Evolutionary conservation across 495 filamentous ascomycete genomes (phyloP).

Genomic region (Xanthoparmelia taractica): DNA sequence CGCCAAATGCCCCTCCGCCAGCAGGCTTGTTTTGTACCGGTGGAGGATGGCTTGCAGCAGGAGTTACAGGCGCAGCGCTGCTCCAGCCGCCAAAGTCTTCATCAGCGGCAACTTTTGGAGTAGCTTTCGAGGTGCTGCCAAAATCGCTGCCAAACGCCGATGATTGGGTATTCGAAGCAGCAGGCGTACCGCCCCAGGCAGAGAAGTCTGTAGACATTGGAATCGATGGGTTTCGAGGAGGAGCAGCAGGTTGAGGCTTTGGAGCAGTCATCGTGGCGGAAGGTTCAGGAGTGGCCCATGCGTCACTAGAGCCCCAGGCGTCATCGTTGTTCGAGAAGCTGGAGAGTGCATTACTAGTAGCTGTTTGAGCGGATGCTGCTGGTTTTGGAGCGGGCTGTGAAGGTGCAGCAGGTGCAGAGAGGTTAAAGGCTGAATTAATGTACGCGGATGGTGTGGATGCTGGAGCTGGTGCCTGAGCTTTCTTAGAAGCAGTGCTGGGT

Average conservation of each 20-base stretch:
- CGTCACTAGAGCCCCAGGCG: conserved; percentile 43
- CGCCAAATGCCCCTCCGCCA: conserved; percentile 56
- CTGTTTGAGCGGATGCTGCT: conserved; percentile 35
- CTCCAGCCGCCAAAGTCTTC: conserved; percentile 95
- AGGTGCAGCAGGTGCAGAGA: conserved; percentile 48
- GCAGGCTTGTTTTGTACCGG: conserved; percentile 37
- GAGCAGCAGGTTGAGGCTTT: conserved; percentile 20
- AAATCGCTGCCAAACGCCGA: conserved; percentile 17
- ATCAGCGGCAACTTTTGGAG: conserved; percentile 65
- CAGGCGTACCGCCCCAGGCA: conserved; percentile 42
- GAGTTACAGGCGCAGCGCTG: conserved; percentile 50
- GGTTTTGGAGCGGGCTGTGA: conserved; percentile 42
- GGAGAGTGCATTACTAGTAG: conserved; percentile 31
- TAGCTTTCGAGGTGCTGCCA: conserved; percentile 37
- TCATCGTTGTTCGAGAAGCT: conserved; percentile 39
- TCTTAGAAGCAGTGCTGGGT: conserved; percentile 37
- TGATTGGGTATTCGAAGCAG: conserved; percentile 40
- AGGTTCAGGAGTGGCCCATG: conserved; percentile 45
- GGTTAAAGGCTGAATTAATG: conserved; percentile 68
- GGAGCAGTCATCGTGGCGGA: conserved; percentile 27
- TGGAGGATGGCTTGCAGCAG: conserved; percentile 37
- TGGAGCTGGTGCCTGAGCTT: conserved; percentile 39
- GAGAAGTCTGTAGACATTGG: conserved; percentile 30
- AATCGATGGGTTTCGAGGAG: conserved; percentile 22
- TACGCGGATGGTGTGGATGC: conserved; percentile 34